These are phyloP conservation scores for Pleurozium schreberi DNA, from an alignment of 225 moss, liverwort and hornwort species.

Conservation along the genomic window DNA sequence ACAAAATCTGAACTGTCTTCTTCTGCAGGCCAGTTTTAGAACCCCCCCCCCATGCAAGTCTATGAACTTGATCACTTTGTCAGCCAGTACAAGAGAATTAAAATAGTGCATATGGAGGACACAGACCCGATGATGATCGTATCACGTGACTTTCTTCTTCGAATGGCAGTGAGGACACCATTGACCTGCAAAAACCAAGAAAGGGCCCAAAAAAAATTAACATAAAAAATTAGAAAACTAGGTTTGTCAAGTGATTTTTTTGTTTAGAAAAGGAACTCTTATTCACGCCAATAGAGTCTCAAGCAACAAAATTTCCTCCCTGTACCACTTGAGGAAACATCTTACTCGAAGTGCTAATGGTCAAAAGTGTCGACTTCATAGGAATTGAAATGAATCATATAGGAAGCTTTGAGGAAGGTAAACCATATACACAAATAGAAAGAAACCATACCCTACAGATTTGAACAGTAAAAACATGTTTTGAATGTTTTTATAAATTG, in stretches of 20 bases:
- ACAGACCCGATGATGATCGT: conserved; percentile 54
- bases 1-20: not conserved
- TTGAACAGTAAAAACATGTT: not conserved
- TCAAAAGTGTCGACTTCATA: no score
- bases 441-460: not conserved
- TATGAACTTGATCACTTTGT: conserved; percentile 29
- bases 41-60: not conserved
- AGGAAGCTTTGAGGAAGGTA: not conserved
- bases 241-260: not conserved
- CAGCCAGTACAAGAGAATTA: conserved; percentile 74
- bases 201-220: not conserved
- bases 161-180: conserved; percentile 49
- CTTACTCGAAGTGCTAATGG: no score
- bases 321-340: not conserved
- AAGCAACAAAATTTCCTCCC: not conserved
- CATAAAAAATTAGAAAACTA: not conserved
- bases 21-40: not conserved
- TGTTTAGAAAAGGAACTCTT: not conserved
- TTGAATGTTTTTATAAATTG: not conserved
- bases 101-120: conserved; percentile 54
- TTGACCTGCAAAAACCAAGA: conserved; percentile 35
- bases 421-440: not conserved
- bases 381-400: not conserved
- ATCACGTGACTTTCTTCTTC: conserved; percentile 66
- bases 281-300: not conserved